These are phyloP conservation scores for Punica granatum DNA, from an alignment of 345 rosid species.

Conservation along the genomic window DNA sequence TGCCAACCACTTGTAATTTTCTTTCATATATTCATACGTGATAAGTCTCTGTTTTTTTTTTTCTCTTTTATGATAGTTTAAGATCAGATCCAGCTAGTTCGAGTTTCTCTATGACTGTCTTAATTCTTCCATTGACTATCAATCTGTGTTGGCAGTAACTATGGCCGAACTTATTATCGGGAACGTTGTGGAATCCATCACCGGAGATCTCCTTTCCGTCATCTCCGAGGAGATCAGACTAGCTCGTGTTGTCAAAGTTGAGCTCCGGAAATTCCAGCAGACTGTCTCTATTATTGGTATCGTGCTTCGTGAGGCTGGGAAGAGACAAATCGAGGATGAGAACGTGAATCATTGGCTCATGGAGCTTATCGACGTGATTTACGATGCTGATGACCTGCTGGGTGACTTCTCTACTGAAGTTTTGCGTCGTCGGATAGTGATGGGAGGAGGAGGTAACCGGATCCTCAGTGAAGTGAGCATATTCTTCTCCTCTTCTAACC, in stretches of 20 bases:
- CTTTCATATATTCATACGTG: too few species aligned
- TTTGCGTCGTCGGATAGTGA: not conserved
- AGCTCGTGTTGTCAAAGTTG: conserved; percentile 5
- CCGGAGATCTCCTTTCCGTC: not conserved
- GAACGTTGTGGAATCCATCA: not conserved
- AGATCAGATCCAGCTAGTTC: too few species aligned
- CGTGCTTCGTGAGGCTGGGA: conserved; percentile 18
- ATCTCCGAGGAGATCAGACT: not conserved
- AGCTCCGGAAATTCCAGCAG: conserved; percentile 7
- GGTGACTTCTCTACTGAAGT: conserved; percentile 19
- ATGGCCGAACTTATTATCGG: not conserved
- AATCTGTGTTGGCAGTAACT: not conserved
- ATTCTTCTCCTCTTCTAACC: conserved; percentile 11
- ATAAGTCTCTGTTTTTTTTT: too few species aligned
- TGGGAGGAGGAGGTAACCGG: not conserved
- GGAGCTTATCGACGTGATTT: conserved; percentile 18
- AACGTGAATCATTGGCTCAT: conserved; percentile 22
- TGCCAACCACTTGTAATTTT: too few species aligned
- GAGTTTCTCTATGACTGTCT: too few species aligned
- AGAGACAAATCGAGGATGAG: not conserved
- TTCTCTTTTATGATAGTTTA: too few species aligned
- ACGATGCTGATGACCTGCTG: conserved; percentile 29
- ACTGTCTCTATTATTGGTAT: conserved; percentile 10
- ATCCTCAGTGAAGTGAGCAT: not conserved
- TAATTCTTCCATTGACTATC: too few species aligned